A percentile compares a stretch with the other conserved stretches of the same genome.
phyloP scores from a whole-genome alignment of 495 filamentous ascomycete genomes.

The Podospora pseudocomata region DNA sequence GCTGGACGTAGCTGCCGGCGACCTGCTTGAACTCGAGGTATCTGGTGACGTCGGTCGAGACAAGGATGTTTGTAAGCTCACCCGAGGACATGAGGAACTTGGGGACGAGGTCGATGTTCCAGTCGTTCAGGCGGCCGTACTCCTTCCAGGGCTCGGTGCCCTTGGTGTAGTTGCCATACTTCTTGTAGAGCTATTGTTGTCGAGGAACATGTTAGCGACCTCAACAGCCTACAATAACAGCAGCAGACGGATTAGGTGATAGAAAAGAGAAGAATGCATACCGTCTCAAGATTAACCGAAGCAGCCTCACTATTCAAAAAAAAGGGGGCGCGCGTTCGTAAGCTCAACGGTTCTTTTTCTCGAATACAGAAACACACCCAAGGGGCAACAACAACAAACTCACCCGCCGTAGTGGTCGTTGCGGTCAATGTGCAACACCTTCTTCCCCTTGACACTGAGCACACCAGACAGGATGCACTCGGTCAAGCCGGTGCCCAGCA shows the following conservation, averaged over 20 bases:
- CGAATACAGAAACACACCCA: background rate
- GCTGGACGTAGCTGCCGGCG: slow-evolving; percentile 95
- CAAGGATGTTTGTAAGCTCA: slow-evolving; percentile 95
- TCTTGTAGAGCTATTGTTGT: slow-evolving; percentile 75
- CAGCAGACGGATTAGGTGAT: background rate
- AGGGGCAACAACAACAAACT: slow-evolving; percentile 35
- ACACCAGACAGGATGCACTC: slow-evolving; percentile 99
- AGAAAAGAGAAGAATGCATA: slow-evolving; percentile 39
- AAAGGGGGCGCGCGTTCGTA: slow-evolving; percentile 27
- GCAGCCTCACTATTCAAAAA: slow-evolving; percentile 72
- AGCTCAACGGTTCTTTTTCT: slow-evolving; percentile 11
- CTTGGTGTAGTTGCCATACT: slow-evolving; percentile 74
- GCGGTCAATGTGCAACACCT: slow-evolving; percentile 97
- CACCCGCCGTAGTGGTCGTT: slow-evolving; percentile 99
- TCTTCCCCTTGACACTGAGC: slow-evolving; percentile 97
- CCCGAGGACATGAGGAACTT: slow-evolving; percentile 98
- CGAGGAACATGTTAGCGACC: slow-evolving; percentile 11
- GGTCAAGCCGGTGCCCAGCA: slow-evolving; percentile 95
- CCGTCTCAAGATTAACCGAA: slow-evolving; percentile 89
- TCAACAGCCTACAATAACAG: background rate
- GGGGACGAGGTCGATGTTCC: slow-evolving; percentile 98
- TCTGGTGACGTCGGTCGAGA: slow-evolving; percentile 92
- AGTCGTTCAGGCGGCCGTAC: slow-evolving; percentile 94
- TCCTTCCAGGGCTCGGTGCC: slow-evolving; percentile 97
- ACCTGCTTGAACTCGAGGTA: slow-evolving; percentile 99